Percentiles rank a stretch among this genome's conserved stretches.
phyloP scores from a whole-genome alignment of 441 rosid genomes.

The Francoa sonchifolia region DNA sequence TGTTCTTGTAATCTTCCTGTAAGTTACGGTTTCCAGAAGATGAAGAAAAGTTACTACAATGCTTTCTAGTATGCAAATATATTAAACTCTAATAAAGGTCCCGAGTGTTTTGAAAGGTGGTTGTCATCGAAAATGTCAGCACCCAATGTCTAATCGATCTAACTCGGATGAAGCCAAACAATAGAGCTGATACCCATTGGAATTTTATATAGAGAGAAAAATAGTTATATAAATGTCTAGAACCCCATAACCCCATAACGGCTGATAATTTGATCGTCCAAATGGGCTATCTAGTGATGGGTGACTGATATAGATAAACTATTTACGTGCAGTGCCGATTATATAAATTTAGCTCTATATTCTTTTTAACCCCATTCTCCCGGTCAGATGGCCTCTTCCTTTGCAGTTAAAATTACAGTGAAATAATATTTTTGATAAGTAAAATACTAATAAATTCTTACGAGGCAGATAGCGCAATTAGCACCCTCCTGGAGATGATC shows the following conservation, averaged over 20 bases:
- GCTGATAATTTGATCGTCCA: neutral
- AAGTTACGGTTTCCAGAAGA: constrained; percentile 5
- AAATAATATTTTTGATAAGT: no score
- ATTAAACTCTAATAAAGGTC: neutral
- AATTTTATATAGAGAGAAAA: neutral
- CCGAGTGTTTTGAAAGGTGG: no score
- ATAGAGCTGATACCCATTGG: no score
- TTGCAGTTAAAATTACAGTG: neutral
- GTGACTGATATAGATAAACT: neutral
- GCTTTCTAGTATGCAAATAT: neutral
- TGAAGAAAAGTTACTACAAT: neutral
- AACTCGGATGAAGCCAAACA: no score
- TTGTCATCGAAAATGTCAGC: no score
- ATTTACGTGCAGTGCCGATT: neutral
- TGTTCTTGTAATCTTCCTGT: constrained; percentile 24
- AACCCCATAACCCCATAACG: no score
- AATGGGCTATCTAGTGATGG: neutral
- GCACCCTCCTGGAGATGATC: constrained; percentile 16
- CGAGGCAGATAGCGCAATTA: constrained; percentile 28
- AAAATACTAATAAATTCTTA: constrained; percentile 14
- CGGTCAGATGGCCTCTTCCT: neutral
- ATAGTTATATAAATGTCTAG: neutral
- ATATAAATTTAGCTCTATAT: neutral
- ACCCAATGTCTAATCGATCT: no score
- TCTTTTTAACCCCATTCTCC: neutral